A percentile compares a stretch with the other conserved stretches of the same genome.
Conservation (phyloP, 345 rosid species). For the Salix caprea region DNA sequence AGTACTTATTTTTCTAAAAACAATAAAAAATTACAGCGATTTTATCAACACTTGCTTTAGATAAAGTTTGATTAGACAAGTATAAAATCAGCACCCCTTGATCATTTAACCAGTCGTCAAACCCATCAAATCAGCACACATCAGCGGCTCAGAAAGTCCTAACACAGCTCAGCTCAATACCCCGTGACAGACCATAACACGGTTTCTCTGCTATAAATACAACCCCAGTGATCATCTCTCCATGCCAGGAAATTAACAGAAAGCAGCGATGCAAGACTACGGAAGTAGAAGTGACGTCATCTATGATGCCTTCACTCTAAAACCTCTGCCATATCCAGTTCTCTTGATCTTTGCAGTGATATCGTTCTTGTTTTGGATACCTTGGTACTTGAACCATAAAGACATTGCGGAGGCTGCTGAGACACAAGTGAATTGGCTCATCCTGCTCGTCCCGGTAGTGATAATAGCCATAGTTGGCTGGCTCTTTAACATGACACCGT, state of each 20-base stretch:
- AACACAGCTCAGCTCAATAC: background rate
- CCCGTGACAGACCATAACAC: background rate
- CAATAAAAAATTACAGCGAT: too few species aligned
- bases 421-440: conserved; percentile 52
- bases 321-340: conserved; percentile 85
- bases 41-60: background rate
- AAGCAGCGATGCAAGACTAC: conserved; percentile 22
- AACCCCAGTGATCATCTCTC: background rate
- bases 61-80: background rate
- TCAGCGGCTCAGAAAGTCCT: background rate
- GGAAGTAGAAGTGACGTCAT: conserved; percentile 48
- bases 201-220: conserved; percentile 6
- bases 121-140: background rate
- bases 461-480: conserved; percentile 54
- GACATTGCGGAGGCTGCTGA: conserved; percentile 50
- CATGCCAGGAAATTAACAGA: background rate
- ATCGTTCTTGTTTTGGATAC: conserved; percentile 48
- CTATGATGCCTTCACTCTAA: conserved; percentile 60
- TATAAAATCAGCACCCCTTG: background rate
- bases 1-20: too few species aligned
- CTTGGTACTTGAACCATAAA: conserved; percentile 66
- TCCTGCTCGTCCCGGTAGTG: conserved; percentile 50
- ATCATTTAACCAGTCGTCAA: background rate
- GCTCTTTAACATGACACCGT: conserved; percentile 45
- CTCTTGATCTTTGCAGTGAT: conserved; percentile 61